These are phyloP conservation scores for Priceomyces castillae DNA, from an alignment of 805 yeast species.

Conservation along the genomic window DNA sequence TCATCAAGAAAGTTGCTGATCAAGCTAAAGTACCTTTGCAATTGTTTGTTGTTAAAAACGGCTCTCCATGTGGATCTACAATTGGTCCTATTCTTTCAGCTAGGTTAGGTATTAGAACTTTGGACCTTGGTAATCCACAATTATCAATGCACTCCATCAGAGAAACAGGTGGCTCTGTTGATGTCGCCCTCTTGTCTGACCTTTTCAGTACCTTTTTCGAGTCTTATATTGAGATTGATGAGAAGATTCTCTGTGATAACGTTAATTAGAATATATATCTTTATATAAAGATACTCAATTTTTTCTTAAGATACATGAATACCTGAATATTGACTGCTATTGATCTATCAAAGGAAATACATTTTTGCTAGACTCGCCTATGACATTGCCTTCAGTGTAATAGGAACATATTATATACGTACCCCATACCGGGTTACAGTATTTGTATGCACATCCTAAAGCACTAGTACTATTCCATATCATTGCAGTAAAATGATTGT, in stretches of 20 bases:
- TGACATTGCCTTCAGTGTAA: slow-evolving; percentile 29
- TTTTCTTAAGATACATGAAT: neutral
- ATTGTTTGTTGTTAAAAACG: slow-evolving; percentile 88
- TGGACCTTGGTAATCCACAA: slow-evolving; percentile 91
- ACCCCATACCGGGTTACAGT: slow-evolving; percentile 33
- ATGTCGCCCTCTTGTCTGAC: slow-evolving; percentile 58
- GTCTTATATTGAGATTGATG: slow-evolving; percentile 27
- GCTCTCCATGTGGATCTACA: slow-evolving; percentile 93
- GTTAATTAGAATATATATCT: slow-evolving; percentile 4
- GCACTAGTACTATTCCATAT: slow-evolving; percentile 33
- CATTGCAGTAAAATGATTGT: slow-evolving; percentile 40
- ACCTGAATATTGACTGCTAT: neutral
- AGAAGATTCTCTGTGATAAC: slow-evolving; percentile 24
- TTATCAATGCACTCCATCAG: slow-evolving; percentile 91
- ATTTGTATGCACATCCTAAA: slow-evolving; percentile 35
- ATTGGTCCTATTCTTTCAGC: slow-evolving; percentile 93
- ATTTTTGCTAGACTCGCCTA: slow-evolving; percentile 22
- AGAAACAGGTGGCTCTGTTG: slow-evolving; percentile 84
- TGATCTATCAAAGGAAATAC: slow-evolving; percentile 20
- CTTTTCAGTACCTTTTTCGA: slow-evolving; percentile 64
- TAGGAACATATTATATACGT: slow-evolving; percentile 39
- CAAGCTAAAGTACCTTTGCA: slow-evolving; percentile 76
- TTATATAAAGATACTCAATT: neutral
- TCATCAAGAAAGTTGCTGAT: slow-evolving; percentile 71
- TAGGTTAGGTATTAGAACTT: slow-evolving; percentile 78